Evolutionary conservation across 2,329 filamentous ascomycete species (phyloP).

Genomic region (Penicillium sp.): DNA sequence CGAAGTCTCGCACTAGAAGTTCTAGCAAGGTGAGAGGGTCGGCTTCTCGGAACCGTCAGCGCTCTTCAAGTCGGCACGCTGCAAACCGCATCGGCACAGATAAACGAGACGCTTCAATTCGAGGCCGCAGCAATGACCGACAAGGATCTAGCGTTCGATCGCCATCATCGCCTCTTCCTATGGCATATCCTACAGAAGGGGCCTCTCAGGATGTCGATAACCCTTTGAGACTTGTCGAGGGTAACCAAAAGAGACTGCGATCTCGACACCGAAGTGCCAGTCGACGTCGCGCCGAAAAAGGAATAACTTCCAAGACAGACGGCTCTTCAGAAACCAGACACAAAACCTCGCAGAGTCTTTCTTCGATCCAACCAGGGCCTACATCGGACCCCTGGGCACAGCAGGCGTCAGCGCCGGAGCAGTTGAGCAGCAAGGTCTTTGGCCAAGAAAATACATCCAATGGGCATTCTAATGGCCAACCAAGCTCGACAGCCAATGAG

Average conservation of each 20-base stretch:
- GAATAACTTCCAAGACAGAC: slow-evolving; percentile 44
- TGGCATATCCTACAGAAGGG: slow-evolving; percentile 53
- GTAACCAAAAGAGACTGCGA: slow-evolving; percentile 47
- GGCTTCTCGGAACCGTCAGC: slow-evolving; percentile 34
- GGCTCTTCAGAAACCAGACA: slow-evolving; percentile 47
- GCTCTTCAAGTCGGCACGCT: slow-evolving; percentile 44
- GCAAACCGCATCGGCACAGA: slow-evolving; percentile 38
- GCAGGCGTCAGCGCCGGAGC: slow-evolving; percentile 27
- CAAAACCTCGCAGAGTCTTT: slow-evolving; percentile 36
- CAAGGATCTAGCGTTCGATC: slow-evolving; percentile 62
- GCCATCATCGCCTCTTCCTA: slow-evolving; percentile 76
- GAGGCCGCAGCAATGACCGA: slow-evolving; percentile 64
- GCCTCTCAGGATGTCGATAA: slow-evolving; percentile 63
- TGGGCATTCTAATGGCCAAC: slow-evolving; percentile 5
- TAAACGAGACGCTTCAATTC: slow-evolving; percentile 24
- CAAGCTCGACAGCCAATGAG: slow-evolving; percentile 20
- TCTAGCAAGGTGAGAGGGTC: slow-evolving; percentile 55
- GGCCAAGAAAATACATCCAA: slow-evolving; percentile 5
- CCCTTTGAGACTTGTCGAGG: slow-evolving; percentile 44
- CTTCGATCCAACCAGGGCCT: slow-evolving; percentile 15
- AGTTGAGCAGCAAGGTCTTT: slow-evolving; percentile 11
- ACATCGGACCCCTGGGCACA: slow-evolving; percentile 11
- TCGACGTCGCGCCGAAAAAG: slow-evolving; percentile 45
- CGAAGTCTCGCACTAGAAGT: slow-evolving; percentile 30
- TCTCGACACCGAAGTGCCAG: slow-evolving; percentile 53